Percentiles rank a stretch among this genome's conserved stretches.
Evolutionary conservation across 306 rosid genomes (phyloP).

Genomic region (Casuarina equisetifolia): DNA sequence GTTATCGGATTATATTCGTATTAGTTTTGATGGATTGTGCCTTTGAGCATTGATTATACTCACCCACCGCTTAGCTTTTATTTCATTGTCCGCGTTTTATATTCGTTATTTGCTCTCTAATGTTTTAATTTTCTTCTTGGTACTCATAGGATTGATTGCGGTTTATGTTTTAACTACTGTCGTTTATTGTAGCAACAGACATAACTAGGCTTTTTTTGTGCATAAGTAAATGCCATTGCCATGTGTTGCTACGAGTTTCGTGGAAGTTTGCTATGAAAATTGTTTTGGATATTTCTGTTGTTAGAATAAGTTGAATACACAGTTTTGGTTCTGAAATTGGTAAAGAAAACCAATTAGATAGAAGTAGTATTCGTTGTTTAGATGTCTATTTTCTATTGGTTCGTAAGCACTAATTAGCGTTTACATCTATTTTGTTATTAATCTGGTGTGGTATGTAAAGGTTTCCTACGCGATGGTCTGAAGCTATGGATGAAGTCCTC

Average conservation of each 20-base stretch:
- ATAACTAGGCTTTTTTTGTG: background rate
- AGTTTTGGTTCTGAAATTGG: too few relatives aligned
- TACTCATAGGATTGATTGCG: background rate
- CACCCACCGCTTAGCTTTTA: background rate
- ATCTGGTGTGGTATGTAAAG: background rate
- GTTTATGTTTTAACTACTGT: background rate
- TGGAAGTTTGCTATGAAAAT: background rate
- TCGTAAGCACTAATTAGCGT: too few relatives aligned
- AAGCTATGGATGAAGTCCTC: background rate
- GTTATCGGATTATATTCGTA: background rate
- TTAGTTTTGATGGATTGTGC: conserved; percentile 3
- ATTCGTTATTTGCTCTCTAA: background rate
- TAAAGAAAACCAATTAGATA: too few relatives aligned
- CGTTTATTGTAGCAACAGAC: background rate
- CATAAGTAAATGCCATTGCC: background rate
- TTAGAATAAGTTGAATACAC: too few relatives aligned
- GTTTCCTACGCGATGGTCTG: background rate
- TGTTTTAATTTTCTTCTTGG: background rate
- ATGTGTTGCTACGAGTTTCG: background rate
- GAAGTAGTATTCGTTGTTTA: too few relatives aligned
- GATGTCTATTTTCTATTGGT: too few relatives aligned
- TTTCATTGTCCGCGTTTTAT: background rate
- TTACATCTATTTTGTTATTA: background rate
- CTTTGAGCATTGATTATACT: background rate
- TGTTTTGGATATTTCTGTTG: too few relatives aligned